phyloP scores from a whole-genome alignment of 2,329 filamentous ascomycete genomes.

The Cladosporium sp. region DNA sequence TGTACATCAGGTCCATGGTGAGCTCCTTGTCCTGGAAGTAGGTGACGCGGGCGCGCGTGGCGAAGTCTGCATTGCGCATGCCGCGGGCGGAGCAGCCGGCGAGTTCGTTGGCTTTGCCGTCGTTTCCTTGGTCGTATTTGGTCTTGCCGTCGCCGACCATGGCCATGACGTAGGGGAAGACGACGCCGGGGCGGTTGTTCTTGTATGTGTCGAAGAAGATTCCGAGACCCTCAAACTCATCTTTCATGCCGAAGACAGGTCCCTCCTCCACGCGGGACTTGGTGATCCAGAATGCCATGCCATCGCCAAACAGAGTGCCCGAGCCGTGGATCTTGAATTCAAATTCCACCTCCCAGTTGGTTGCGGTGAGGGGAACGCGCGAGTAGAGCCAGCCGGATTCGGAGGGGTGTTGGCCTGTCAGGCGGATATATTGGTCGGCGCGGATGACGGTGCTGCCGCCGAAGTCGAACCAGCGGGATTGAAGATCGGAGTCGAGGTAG shows the following conservation, averaged over 20 bases:
- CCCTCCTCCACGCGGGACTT: slow-evolving; percentile 80
- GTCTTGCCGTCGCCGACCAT: slow-evolving; percentile 93
- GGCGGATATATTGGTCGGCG: slow-evolving; percentile 76
- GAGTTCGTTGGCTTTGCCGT: slow-evolving; percentile 88
- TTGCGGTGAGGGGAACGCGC: slow-evolving; percentile 87
- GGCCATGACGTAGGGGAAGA: slow-evolving; percentile 97
- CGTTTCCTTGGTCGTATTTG: slow-evolving; percentile 84
- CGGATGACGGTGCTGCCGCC: slow-evolving; percentile 87
- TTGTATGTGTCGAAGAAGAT: slow-evolving; percentile 99
- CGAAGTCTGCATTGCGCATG: slow-evolving; percentile 69
- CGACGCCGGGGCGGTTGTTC: slow-evolving; percentile 92
- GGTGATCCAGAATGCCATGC: slow-evolving; percentile 96
- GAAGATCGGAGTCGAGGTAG: slow-evolving; percentile 96
- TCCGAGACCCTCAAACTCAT: slow-evolving; percentile 89
- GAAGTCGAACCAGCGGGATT: slow-evolving; percentile 98
- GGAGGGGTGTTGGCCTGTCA: slow-evolving; percentile 85
- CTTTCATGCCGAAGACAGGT: slow-evolving; percentile 79
- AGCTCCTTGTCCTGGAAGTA: slow-evolving; percentile 96
- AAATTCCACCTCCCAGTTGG: slow-evolving; percentile 97
- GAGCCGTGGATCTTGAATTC: slow-evolving; percentile 92
- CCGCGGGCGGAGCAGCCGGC: slow-evolving; percentile 93
- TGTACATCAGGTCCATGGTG: slow-evolving; percentile 90
- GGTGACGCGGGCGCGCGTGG: slow-evolving; percentile 82
- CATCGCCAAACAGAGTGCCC: slow-evolving; percentile 88
- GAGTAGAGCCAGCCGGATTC: slow-evolving; percentile 93